Evolutionary conservation across 2,329 filamentous ascomycete genomes (phyloP).

Genomic region (Beauveria australis): DNA sequence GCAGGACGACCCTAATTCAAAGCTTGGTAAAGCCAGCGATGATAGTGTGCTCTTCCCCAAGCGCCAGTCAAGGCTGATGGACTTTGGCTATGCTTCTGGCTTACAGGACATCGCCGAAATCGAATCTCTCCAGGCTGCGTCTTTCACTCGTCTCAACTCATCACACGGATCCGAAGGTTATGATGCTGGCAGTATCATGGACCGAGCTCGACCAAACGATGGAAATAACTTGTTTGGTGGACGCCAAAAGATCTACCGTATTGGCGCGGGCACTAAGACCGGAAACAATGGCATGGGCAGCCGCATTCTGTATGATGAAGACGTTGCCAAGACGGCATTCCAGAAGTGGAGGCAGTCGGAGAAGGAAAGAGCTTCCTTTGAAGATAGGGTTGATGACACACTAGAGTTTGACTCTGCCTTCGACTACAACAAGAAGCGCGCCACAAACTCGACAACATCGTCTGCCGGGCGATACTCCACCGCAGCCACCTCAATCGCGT

Average conservation of each 20-base stretch:
- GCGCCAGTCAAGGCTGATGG: constrained; percentile 66
- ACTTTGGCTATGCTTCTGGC: constrained; percentile 53
- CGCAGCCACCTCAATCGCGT: constrained; percentile 73
- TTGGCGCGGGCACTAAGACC: constrained; percentile 44
- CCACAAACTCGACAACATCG: constrained; percentile 80
- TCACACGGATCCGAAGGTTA: constrained; percentile 65
- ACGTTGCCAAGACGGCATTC: constrained; percentile 75
- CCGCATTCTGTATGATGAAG: constrained; percentile 74
- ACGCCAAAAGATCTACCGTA: constrained; percentile 90
- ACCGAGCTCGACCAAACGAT: constrained; percentile 69
- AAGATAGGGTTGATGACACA: constrained; percentile 26
- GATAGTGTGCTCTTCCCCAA: constrained; percentile 85
- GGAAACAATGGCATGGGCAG: constrained; percentile 49
- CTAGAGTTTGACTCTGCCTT: constrained; percentile 41
- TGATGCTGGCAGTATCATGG: constrained; percentile 67
- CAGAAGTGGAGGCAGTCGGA: constrained; percentile 63
- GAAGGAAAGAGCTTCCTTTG: constrained; percentile 42
- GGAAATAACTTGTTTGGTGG: constrained; percentile 93
- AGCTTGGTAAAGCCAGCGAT: constrained; percentile 88
- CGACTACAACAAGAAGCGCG: constrained; percentile 66
- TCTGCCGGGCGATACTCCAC: constrained; percentile 67
- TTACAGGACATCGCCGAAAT: constrained; percentile 87
- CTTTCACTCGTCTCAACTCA: constrained; percentile 54
- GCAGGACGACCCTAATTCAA: constrained; percentile 83
- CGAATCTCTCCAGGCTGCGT: constrained; percentile 63